Percentiles rank a stretch among this genome's conserved stretches.
Evolutionary conservation across 257 asterid genomes (phyloP).

Genomic region (Mitragyna speciosa): DNA sequence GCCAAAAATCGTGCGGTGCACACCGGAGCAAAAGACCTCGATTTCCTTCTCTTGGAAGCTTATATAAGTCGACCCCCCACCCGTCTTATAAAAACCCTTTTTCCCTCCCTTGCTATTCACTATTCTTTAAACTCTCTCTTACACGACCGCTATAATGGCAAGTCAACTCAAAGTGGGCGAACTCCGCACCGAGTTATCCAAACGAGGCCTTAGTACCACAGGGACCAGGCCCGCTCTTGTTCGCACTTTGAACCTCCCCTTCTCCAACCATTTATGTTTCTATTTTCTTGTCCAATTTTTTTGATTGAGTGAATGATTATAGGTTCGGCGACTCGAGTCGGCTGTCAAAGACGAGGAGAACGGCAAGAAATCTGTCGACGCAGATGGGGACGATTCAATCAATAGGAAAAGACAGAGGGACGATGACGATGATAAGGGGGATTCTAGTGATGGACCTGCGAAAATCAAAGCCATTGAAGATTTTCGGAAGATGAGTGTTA

Average conservation of each 20-base stretch:
- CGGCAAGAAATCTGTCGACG: slow-evolving; percentile 29
- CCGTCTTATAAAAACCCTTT: neutral
- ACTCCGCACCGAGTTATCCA: slow-evolving; percentile 56
- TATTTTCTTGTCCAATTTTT: neutral
- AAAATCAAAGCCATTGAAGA: slow-evolving; percentile 53
- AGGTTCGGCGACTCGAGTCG: slow-evolving; percentile 71
- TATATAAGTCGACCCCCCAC: neutral
- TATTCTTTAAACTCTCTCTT: neutral
- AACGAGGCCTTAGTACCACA: slow-evolving; percentile 72
- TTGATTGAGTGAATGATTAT: slow-evolving; percentile 1
- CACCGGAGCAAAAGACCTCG: neutral
- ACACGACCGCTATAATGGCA: slow-evolving; percentile 17
- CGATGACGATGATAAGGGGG: slow-evolving; percentile 39
- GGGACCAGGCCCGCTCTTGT: slow-evolving; percentile 75
- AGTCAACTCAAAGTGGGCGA: slow-evolving; percentile 60
- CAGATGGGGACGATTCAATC: slow-evolving; percentile 2
- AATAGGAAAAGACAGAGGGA: slow-evolving; percentile 55
- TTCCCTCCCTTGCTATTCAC: neutral
- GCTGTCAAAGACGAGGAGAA: slow-evolving; percentile 47
- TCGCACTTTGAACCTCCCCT: neutral
- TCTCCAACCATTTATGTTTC: neutral
- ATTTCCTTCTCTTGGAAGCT: slow-evolving; percentile 34
- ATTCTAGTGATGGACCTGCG: slow-evolving; percentile 28
- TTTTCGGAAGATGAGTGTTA: slow-evolving; percentile 53
- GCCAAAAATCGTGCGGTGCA: slow-evolving; percentile 35